Conservation (phyloP, 306 rosid genomes). For the Malus domestica region ASM211411v1 NC_041800.1:1852501-1853000, state of each 20-base stretch:
- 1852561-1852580: background rate
- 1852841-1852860: background rate
- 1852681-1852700: constrained; percentile 2
- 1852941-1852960: background rate
- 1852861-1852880: background rate
- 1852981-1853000: background rate
- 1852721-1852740: constrained; percentile 72
- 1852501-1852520: no score
- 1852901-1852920: background rate
- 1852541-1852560: background rate
- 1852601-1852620: background rate
- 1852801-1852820: background rate
- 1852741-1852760: constrained; percentile 82
- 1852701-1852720: constrained; percentile 71
- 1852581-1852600: background rate
- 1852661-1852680: background rate
- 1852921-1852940: background rate
- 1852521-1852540: background rate
- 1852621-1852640: background rate
- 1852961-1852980: background rate
- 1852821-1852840: background rate
- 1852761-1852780: constrained; percentile 93
- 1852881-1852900: background rate
- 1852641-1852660: background rate
- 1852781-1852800: constrained; percentile 66